A percentile compares a stretch with the other conserved stretches of the same genome.
phyloP scores from a whole-genome alignment of 2,329 filamentous ascomycete species.

The Trichophaea hybrida region DNA sequence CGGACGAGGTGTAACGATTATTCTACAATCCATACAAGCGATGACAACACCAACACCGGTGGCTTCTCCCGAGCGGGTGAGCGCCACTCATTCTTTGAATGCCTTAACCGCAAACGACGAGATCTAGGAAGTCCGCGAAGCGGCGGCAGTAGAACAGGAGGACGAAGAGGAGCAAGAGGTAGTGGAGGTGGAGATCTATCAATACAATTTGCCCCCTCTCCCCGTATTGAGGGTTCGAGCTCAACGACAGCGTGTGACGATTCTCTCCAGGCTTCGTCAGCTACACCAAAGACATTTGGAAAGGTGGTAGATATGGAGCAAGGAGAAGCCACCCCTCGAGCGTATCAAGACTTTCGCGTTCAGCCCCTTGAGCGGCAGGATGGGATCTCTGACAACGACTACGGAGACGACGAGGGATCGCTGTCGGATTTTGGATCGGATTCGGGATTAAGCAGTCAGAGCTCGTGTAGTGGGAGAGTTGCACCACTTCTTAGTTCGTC shows the following conservation, averaged over 20 bases:
- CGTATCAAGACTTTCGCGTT: neutral
- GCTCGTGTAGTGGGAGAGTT: neutral
- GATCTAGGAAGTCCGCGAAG: conserved; percentile 1
- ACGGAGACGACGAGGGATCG: conserved; percentile 24
- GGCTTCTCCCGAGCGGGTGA: neutral
- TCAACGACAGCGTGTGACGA: conserved; percentile 19
- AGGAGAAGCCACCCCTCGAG: neutral
- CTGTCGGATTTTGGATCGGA: conserved; percentile 8
- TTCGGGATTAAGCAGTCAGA: conserved; percentile 1
- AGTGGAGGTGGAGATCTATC: conserved; percentile 6
- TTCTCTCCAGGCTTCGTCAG: conserved; percentile 6
- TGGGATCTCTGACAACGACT: conserved; percentile 12
- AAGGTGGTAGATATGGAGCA: neutral
- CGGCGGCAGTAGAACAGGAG: neutral
- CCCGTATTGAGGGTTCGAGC: conserved; percentile 11
- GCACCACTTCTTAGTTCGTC: conserved; percentile 22
- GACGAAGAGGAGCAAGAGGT: neutral
- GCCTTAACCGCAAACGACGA: conserved; percentile 15
- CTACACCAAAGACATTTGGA: conserved; percentile 6
- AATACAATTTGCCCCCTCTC: conserved; percentile 7
- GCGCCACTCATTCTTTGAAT: conserved; percentile 7
- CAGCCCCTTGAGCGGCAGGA: neutral
- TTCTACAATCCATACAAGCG: conserved; percentile 5
- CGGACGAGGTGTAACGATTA: conserved; percentile 11
- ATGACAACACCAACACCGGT: conserved; percentile 1